Evolutionary conservation across 2,329 filamentous ascomycete species (phyloP), one percentile per base, ranked within the genome.

Genomic region (Penicillium sp.): DNA sequence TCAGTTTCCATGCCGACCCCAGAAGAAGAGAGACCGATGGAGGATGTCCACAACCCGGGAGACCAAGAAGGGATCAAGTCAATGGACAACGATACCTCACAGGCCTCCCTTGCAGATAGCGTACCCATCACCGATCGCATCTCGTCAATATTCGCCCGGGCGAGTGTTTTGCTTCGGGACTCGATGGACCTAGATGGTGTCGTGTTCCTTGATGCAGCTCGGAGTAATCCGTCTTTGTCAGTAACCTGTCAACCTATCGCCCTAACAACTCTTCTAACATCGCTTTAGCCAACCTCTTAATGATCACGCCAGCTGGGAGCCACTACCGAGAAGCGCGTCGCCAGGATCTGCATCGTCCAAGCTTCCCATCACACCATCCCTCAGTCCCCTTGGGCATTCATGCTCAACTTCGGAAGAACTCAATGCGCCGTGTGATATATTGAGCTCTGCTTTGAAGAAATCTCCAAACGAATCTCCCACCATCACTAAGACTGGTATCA

Each of bases 131-230:
- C 58, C 3, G 54, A 61, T 33, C 58, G 59, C 1, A 56, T 65
- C 16, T 33, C 47, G 2, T 53, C 59, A 9, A 64, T 78, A 2
- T 78, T 78, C 28, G 65, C 71, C 0, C 73, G 72, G 18, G 77
- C 76, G 5, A 74, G 76, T 31, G 64, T 67, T 6, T 69, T 78
- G 1, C 67, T 80, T 14, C 65, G 72, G 3, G 65, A 75, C 25
- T 72, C 75, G 0, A 63, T 78, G 41, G 70, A 76, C 41, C 61
- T 75, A 0, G 71, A 74, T 20, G 75, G 74, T 4, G 60, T 63
- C 2, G 61, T 67, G 0, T 70, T 72, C n/a, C 57, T 74, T 3
- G 53, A 62, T 55, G 55, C 62, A 5, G 24, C 57, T 25, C 62
- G 51, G 11, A 62, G 54, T 36, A 61, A 63, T 31, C 53, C 58